Evolutionary conservation across 768 basidiomycete genomes (phyloP), one percentile per base, ranked within the genome.

Genomic region (Thelephora aurantiotincta): DNA sequence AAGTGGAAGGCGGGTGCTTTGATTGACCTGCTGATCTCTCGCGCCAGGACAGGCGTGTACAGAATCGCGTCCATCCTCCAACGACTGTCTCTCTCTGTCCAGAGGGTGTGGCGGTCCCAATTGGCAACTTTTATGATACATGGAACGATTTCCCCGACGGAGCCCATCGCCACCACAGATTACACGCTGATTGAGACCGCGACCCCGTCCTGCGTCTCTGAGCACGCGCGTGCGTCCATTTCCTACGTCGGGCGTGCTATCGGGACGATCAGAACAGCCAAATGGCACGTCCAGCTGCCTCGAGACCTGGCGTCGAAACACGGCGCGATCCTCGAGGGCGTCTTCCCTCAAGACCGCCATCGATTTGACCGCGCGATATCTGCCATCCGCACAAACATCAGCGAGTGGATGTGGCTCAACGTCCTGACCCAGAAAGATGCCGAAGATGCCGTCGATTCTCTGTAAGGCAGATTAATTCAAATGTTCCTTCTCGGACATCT

Each of bases 361-460:
- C 72, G 69, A 13, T 88, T 96, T 56, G 87, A 88, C 58, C 65
- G 70, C 30, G 74, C 80, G 50, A 76, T 96, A 33, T 66, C 75
- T 14, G 76, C 81, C 50, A 86, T 92, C 34, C 68, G 90, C 49
- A 81, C 73, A 1, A 80, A 82, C 49, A 75, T 93, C 45, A 85
- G 89, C 58, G 92, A 96, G 68, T 96, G 91, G 90, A 68, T 96
- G 1, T 96, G 91, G 92, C 62, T 78, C 19, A 89, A 92, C 57
- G 82, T 94, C 34, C 68, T 96, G 45, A 93, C 89, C 2, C 73
- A 73, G 56, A 74, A 77, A 54, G 88, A 91, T 51, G 82, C 93
- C 0, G 80, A 84, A 52, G 82, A 83, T 19, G 82, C 90, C 0
- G 77, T 94, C 16, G 78, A 91, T 54, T 84, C 87, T 11, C 60